Evolutionary conservation across 495 filamentous ascomycete genomes (phyloP).

Genomic region (Aspergillus asperescens): DNA sequence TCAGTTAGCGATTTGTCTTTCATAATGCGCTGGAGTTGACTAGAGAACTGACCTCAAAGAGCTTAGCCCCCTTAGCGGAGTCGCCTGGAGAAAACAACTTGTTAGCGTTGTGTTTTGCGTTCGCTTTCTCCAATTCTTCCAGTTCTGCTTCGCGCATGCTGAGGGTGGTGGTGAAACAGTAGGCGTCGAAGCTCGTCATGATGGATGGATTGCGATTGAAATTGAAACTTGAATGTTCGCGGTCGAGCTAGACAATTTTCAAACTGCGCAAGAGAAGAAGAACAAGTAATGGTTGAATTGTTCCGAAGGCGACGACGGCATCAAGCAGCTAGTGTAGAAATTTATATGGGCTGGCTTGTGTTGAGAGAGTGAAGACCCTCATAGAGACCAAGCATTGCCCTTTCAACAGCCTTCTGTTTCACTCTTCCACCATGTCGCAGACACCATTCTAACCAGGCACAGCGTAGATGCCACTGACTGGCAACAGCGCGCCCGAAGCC

Average conservation of each 20-base stretch:
- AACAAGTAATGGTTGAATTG: background rate
- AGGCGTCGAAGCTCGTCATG: conserved; percentile 32
- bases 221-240: background rate
- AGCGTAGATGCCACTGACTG: conserved; percentile 1
- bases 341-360: too few relatives aligned
- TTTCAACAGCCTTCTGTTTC: background rate
- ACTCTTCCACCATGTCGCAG: background rate
- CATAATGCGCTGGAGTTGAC: background rate
- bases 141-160: conserved; percentile 29
- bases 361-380: too few relatives aligned
- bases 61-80: conserved; percentile 92
- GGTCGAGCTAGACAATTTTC: background rate
- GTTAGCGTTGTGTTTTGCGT: conserved; percentile 28
- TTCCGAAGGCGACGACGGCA: background rate
- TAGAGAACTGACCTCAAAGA: conserved; percentile 69
- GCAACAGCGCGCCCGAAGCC: background rate
- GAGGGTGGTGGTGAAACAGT: conserved; percentile 22
- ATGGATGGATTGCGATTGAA: conserved; percentile 3
- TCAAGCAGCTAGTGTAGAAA: too few relatives aligned
- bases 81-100: conserved; percentile 58
- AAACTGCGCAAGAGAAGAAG: background rate
- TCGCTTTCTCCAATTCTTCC: conserved; percentile 16
- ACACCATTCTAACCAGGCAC: background rate
- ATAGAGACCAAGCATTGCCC: too few relatives aligned
- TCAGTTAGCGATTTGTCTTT: conserved; percentile 17